phyloP scores from a whole-genome alignment of 441 rosid genomes.

The Corymbia calophylla region DNA sequence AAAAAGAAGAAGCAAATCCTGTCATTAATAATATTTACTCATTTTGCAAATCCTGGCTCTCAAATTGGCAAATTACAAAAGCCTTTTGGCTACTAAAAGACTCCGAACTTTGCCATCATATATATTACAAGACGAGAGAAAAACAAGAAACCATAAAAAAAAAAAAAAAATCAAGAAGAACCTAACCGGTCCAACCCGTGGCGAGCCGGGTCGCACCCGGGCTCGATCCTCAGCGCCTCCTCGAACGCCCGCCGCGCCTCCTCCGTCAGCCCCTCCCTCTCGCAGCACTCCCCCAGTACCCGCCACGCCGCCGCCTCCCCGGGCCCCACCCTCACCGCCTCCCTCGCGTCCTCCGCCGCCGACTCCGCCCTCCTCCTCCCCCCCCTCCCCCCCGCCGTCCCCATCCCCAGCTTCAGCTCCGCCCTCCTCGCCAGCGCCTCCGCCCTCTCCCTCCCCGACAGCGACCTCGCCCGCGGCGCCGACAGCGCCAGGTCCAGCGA shows the following conservation, averaged over 20 bases:
- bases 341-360: slow-evolving; percentile 47
- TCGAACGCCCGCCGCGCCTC: slow-evolving; percentile 34
- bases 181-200: slow-evolving; percentile 13
- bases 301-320: slow-evolving; percentile 16
- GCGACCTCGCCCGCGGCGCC: slow-evolving; percentile 31
- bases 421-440: slow-evolving; percentile 48
- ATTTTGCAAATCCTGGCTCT: not conserved
- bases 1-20: not conserved
- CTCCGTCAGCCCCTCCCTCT: slow-evolving; percentile 28
- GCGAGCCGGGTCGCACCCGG: slow-evolving; percentile 9
- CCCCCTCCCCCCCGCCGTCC: slow-evolving; percentile 17
- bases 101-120: not conserved
- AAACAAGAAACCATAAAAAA: accelerated
- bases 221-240: slow-evolving; percentile 20
- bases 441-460: slow-evolving; percentile 32
- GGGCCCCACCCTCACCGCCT: slow-evolving; percentile 23
- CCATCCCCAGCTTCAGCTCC: slow-evolving; percentile 44
- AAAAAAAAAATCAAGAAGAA: not conserved
- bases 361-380: slow-evolving; percentile 45
- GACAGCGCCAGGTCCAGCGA: slow-evolving; percentile 49
- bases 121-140: not conserved
- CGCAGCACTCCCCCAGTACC: slow-evolving; percentile 40
- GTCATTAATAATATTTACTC: not conserved
- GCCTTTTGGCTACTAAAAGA: accelerated
- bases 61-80: not conserved